Percentiles rank a stretch among this genome's conserved stretches.
Conservation (phyloP, 306 rosid species). For the Canavalia ensiformis region DNA sequence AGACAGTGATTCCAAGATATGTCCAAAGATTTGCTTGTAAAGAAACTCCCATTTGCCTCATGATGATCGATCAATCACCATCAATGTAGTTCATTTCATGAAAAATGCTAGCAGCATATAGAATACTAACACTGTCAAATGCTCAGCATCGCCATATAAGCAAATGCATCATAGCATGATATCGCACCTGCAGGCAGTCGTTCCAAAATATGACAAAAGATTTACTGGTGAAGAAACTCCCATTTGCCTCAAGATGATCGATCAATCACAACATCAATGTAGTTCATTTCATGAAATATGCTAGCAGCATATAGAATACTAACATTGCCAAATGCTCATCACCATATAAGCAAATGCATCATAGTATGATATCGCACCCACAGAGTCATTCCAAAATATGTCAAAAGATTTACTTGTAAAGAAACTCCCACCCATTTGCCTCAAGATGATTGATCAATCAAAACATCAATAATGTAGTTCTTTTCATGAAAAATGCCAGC, state of each 20-base stretch:
- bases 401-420: background rate
- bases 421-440: too few species aligned
- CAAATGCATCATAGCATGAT: conserved; percentile 28
- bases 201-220: background rate
- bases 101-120: background rate
- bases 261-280: conserved; percentile 28
- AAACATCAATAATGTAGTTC: too few species aligned
- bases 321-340: conserved; percentile 9
- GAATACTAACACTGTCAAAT: conserved; percentile 28
- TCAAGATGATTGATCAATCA: too few species aligned
- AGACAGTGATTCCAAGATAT: conserved; percentile 3
- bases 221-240: background rate
- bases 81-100: too few species aligned
- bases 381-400: conserved; percentile 12
- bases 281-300: background rate
- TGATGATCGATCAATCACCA: too few species aligned
- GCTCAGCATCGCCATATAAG: conserved; percentile 14
- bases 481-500: background rate
- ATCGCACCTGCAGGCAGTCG: conserved; percentile 3
- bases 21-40: background rate
- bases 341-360: conserved; percentile 37
- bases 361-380: conserved; percentile 22
- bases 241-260: too few species aligned
- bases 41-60: too few species aligned
- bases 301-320: background rate